A percentile compares a stretch with the other conserved stretches of the same genome.
Evolutionary conservation across 257 asterid genomes (phyloP).

Genomic region (Eustoma russellianum): DNA sequence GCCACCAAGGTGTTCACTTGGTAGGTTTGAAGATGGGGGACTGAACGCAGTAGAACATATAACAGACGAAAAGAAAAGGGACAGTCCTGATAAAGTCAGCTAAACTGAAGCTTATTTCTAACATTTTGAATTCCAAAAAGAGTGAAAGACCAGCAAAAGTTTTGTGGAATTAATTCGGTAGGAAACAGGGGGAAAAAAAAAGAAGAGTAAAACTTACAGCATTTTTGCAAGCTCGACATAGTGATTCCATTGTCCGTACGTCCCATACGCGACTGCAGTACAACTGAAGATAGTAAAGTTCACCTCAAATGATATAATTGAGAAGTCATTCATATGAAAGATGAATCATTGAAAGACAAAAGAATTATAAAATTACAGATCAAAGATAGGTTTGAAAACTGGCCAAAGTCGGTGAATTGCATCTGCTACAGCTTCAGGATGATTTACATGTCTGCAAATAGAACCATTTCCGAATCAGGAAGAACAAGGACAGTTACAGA

Average conservation of each 20-base stretch:
- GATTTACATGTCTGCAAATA: constrained; percentile 70
- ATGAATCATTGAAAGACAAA: not conserved
- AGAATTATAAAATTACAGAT: constrained; percentile 51
- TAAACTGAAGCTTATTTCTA: not conserved
- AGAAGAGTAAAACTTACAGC: constrained; percentile 56
- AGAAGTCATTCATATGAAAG: not conserved
- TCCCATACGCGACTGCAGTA: constrained; percentile 90
- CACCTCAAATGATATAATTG: not conserved
- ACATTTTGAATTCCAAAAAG: not conserved
- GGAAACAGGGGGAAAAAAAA: no score
- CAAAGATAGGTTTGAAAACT: constrained; percentile 87
- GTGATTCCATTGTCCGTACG: constrained; percentile 96
- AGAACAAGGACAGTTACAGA: constrained; percentile 9
- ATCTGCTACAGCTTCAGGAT: constrained; percentile 98
- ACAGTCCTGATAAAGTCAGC: not conserved
- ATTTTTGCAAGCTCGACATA: constrained; percentile 97
- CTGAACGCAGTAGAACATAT: not conserved
- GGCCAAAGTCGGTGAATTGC: constrained; percentile 97
- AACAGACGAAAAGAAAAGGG: not conserved
- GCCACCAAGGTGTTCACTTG: no score
- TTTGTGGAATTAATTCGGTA: no score
- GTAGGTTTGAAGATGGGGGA: not conserved
- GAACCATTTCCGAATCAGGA: constrained; percentile 16
- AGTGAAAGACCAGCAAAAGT: no score
- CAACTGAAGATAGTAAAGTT: constrained; percentile 7